Evolutionary conservation across 768 basidiomycete species (phyloP), one percentile per base, ranked within the genome.

Genomic region (Mycena indigotica): DNA sequence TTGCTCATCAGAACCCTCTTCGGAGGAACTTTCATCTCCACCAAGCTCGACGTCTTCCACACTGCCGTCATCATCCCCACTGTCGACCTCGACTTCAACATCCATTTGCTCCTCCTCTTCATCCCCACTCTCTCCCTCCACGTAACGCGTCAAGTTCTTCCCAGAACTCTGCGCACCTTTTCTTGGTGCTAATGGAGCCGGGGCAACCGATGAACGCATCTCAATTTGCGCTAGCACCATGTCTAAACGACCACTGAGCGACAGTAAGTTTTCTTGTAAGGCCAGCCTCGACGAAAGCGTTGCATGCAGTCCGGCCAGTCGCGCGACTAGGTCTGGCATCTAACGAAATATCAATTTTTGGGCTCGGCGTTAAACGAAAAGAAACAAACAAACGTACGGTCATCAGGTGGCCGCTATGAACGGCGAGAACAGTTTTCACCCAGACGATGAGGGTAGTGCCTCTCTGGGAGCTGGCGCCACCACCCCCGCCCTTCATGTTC

Each of bases 221-320:
- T 95, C 91, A 54, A 98, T 90, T 69, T 98, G 97, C 0, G 93
- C 89, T 49, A 98, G 80, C 23, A 97, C 92, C 78, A 95, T 91
- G 68, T 98, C 96, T 26, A 98, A 79, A 55, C 93, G 85, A 25
- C 97, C 97, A 57, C 86, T 91, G 39, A 99, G 79, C 2, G 90
- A 85, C 10, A 95, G 78, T 19, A 99, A 79, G 56, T 87, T 91
- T 61, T 93, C 88, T 61, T 97, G 91, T 45, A 98, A 75, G 24
- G 87, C 80, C 29, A 97, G 75, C 21, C 97, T 85, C 28, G 88
- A 80, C 2, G 89, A 85, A 38, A 99, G 78, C 4, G 89, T 88
- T 19, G 89, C 76, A 73, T 96, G 93, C 21, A 99, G 80, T 4
- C 86, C 86, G 2, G 95, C 87, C 17, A 99, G 83, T 29, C 92